A percentile compares a stretch with the other conserved stretches of the same genome.
These are phyloP conservation scores for Megacollybia marginata DNA, from an alignment of 768 basidiomycete species.

Conservation along the genomic window DNA sequence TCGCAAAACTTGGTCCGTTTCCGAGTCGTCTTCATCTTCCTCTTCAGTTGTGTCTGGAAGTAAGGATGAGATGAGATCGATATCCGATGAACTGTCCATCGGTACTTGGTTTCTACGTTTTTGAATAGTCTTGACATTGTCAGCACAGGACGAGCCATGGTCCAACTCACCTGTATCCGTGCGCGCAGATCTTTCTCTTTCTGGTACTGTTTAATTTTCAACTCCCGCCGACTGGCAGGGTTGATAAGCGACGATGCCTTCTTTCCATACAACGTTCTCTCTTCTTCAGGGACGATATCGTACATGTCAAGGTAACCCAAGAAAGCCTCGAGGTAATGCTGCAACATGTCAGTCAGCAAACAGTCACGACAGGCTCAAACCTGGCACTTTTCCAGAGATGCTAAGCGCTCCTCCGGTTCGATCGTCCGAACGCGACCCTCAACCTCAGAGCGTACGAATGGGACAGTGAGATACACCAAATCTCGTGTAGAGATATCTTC, in stretches of 20 bases:
- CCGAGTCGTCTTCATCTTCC: conserved; percentile 45
- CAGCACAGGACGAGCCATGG: not conserved
- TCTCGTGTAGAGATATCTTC: conserved; percentile 78
- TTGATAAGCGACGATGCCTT: conserved; percentile 47
- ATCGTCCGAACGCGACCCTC: conserved; percentile 50
- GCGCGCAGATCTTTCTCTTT: conserved; percentile 74
- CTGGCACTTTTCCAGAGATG: conserved; percentile 45
- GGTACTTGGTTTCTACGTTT: conserved; percentile 42
- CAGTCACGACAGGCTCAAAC: conserved; percentile 29
- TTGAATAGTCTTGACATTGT: conserved; percentile 35
- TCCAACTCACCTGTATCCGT: conserved; percentile 53
- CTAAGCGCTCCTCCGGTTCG: conserved; percentile 51
- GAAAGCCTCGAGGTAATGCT: conserved; percentile 46
- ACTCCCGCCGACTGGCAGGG: conserved; percentile 65
- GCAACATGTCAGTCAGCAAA: not conserved
- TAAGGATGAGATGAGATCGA: conserved; percentile 58
- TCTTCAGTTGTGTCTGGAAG: conserved; percentile 34
- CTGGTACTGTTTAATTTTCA: conserved; percentile 88
- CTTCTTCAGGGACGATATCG: conserved; percentile 53
- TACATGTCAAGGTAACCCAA: conserved; percentile 52
- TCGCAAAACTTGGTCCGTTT: conserved; percentile 60
- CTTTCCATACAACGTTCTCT: conserved; percentile 47
- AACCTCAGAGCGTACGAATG: conserved; percentile 61
- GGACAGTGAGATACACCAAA: conserved; percentile 68
- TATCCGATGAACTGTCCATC: conserved; percentile 35